phyloP scores from a whole-genome alignment of 2,329 filamentous ascomycete genomes.

The Phyllosticta citrichinensis region DNA sequence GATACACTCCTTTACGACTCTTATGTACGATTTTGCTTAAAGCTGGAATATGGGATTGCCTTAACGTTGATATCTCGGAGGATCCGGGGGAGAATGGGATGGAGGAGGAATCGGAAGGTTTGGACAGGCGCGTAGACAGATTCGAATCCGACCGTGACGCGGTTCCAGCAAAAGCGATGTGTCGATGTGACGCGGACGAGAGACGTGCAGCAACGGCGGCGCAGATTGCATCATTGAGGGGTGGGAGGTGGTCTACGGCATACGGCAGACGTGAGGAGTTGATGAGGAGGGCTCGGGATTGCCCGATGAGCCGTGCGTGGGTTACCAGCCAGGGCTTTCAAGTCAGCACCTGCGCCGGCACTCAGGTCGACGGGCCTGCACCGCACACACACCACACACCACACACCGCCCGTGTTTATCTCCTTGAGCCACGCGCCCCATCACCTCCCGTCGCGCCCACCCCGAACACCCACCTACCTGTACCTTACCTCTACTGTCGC shows the following conservation, averaged over 20 bases:
- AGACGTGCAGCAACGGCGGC: not conserved
- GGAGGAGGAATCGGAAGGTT: not conserved
- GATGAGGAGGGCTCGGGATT: not conserved
- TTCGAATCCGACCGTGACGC: not conserved
- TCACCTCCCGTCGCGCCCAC: not conserved
- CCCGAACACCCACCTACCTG: slow-evolving; percentile 1
- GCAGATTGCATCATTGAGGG: not conserved
- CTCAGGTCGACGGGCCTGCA: not conserved
- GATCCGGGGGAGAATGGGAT: not conserved
- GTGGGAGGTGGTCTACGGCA: not conserved
- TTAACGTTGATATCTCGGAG: not conserved
- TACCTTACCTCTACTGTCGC: slow-evolving; percentile 1
- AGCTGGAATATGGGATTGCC: not conserved
- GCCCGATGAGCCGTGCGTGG: not conserved
- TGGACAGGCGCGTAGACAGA: not conserved
- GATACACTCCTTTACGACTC: slow-evolving; percentile 5
- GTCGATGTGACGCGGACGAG: not conserved
- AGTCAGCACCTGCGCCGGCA: not conserved
- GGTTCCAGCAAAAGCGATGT: not conserved
- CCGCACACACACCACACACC: not conserved
- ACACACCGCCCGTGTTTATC: not conserved
- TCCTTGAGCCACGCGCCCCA: not conserved
- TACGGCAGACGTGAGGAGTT: not conserved
- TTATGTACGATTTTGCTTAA: not conserved
- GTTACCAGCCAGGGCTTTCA: not conserved